Conservation (phyloP, 768 basidiomycete species). For the Epithele typhae region DNA sequence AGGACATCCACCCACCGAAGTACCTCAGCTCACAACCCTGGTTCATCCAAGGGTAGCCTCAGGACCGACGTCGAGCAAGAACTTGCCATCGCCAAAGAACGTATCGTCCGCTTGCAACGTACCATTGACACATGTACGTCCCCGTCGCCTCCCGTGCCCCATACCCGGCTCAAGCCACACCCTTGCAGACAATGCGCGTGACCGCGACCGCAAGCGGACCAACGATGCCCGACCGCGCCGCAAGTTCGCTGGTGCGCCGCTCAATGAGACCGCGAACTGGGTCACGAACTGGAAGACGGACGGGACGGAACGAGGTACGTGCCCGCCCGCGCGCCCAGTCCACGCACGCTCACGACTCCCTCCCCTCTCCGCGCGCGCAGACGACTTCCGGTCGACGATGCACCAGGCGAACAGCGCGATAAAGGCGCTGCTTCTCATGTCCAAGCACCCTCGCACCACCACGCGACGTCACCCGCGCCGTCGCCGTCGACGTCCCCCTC, state of each 20-base stretch:
- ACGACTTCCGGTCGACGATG: constrained; percentile 72
- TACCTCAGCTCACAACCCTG: too few species aligned
- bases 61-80: constrained; percentile 72
- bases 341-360: not conserved
- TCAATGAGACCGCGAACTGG: constrained; percentile 5
- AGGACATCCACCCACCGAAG: too few species aligned
- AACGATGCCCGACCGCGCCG: constrained; percentile 10
- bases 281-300: constrained; percentile 15
- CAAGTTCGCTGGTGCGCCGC: constrained; percentile 16
- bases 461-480: constrained; percentile 20
- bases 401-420: constrained; percentile 59
- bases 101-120: constrained; percentile 60
- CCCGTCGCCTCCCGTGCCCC: too few species aligned
- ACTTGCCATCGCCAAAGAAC: constrained; percentile 67
- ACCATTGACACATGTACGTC: constrained; percentile 53
- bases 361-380: constrained; percentile 27
- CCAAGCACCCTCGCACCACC: constrained; percentile 29
- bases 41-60: constrained; percentile 63
- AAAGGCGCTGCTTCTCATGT: constrained; percentile 48
- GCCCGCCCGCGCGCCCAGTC: not conserved
- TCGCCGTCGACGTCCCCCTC: constrained; percentile 37
- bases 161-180: constrained; percentile 7
- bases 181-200: too few species aligned
- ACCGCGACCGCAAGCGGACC: constrained; percentile 16
- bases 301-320: constrained; percentile 20